Evolutionary conservation across 192 early-diverging fungal genomes (phyloP), one percentile per base, ranked within the genome.

Genomic region (Coemansia sp.): DNA sequence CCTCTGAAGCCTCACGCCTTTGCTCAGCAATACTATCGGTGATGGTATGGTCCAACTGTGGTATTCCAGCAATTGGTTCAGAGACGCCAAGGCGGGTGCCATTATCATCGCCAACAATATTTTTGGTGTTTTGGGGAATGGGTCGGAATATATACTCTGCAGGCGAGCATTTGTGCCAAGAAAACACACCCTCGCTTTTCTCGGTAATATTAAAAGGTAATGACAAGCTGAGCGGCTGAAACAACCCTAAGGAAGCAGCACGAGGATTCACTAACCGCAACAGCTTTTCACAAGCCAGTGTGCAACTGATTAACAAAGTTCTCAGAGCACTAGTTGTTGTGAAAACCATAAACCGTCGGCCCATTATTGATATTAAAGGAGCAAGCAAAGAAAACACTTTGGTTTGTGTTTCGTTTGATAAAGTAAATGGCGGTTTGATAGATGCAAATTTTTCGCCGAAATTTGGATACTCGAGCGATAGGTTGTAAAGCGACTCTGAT

Each of bases 331-430:
- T 14, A 17, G 10, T 23, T 8, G 15, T 29, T 2, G 39, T 30
- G 25, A 40, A 20, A 5, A 14, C 27, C 4, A 3, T 19, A 3
- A 25, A 46, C 25, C n/a, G 36, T 14, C 7, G 17, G 27, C 8
- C 39, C 28, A 18, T 47, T 15, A 14, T 33, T 18, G 18, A 55
- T 15, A 71, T 46, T 19, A 71, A 22, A 22, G 27, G 23, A 6
- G 67, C 55, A 4, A 71, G 11, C 0, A 41, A 55, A 3, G 52
- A 19, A 33, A 71, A 71, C 18, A 60, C 60, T 9, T 36, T 51
- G 9, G 32, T 35, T 25, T 71, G 67, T 9, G 42, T 49, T 9
- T 55, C 56, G 0, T 35, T 26, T 0, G 52, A 34, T 15, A n/a
- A 44, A 15, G 44, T 51, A 24, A 60, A 71, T 27, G 58, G 33